Evolutionary conservation across 2,329 filamentous ascomycete species (phyloP), one percentile per base, ranked within the genome.

Genomic region (Aspergillus uvarum): DNA sequence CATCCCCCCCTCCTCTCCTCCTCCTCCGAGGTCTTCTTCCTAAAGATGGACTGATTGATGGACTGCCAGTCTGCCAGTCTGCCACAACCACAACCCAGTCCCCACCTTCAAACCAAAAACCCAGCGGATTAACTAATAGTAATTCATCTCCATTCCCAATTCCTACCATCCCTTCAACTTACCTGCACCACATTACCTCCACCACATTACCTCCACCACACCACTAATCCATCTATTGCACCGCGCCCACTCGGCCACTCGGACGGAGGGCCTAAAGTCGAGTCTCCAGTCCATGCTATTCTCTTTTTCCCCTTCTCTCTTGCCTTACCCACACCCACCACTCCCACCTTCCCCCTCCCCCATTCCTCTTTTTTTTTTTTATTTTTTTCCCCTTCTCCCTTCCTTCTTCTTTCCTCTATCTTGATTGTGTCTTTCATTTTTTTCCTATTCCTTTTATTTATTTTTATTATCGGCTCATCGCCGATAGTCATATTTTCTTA

Each of bases 221-320:
- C 26, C 26, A 29, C 26, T 29, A 8, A 29, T 29, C 29, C 14
- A 42, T n/a, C 38, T 47, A 21, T 35, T 42, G 38, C 35, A 35
- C 35, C 51, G 38, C 44, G 38, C 44, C 52, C 16, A 54, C n/a
- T 55, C 29, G 42, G 47, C 47, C 53, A 58, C 55, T 53, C 48
- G 51, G 50, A 38, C 48, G 51, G 50, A 38, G 38, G 53, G 56
- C 57, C 58, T 61, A 62, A 51, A 56, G 48, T 50, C 26, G 26
- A 29, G 26, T 29, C 7, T 29, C 26, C 26, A 29, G 26, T 29
- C 26, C 26, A 29, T 29, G 8, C 26, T 29, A 8, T 29, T 29
- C 26, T 29, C 32, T 47, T 49, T 54, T 59, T 58, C 56, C 58
- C 58, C 54, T 62, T 57, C 62, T 57, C 62, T 60, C 62, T 60